Base-by-base conservation (phyloP, 177 flowering plant genomes). In the Vitis hybrid region DNA sequence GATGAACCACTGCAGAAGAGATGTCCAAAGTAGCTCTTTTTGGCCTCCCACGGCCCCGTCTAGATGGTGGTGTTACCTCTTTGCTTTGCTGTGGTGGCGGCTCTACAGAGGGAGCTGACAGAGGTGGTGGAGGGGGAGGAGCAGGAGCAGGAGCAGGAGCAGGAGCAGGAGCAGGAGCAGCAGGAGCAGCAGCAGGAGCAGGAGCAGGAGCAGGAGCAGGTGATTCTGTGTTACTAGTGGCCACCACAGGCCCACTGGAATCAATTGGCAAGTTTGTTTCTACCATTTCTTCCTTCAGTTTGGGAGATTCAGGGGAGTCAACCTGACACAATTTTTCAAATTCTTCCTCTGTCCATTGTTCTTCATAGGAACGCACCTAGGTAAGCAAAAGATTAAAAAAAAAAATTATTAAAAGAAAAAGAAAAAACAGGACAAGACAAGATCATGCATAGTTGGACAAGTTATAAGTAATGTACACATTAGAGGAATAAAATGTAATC, bases 341-440 rank as follows among this genome's bases (percentile, higher is more conserved):
- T 79, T 96, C 99, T 72, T 96, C 99, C 80, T 96, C 99, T 15
- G 98, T 91, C 97, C 89, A 87, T 78, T 93, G 98, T 75, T 96
- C 99, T 82, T 93, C 99, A 81, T 96, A 96, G 52, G 98, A 96
- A 17, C 99, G 93, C 55, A 96, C 99, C 99, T 96, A 61, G 66
- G 32, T 30, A 72, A 75, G 72, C 3, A 56, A 56, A 74, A 68
- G 6, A 65, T 19, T 1, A 11, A 30, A 66, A 21, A 49, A 51
- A 13, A 55, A 68, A 1, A 70, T n/a, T 10, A 49, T 45, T 50
- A 13, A 67, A 18, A 13, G 11, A 39, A 68, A 34, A 11, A 19
- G 21, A 55, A n/a, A 21, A 18, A n/a, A 8, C 11, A 45, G 34
- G 14, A 2, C 13, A 17, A 30, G 6, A 21, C 13, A 15, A 14